Evolutionary conservation across 495 filamentous ascomycete species (phyloP).

Genomic region (Pyrenula massariospora): DNA sequence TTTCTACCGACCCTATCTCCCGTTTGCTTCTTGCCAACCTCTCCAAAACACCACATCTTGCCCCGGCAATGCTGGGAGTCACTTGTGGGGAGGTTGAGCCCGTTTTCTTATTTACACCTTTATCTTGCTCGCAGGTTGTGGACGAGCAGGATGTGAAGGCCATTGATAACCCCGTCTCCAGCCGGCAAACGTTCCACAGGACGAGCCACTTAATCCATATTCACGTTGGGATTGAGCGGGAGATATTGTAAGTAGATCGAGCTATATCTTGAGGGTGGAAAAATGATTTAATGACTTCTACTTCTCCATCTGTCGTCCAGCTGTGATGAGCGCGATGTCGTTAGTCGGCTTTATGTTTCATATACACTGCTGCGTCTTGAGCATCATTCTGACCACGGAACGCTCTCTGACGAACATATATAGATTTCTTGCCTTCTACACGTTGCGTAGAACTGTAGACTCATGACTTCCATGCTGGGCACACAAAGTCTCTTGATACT

Average conservation of each 20-base stretch:
- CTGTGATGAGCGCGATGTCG: too few relatives aligned
- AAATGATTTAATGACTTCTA: background rate
- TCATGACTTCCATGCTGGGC: too few relatives aligned
- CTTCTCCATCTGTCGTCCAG: too few relatives aligned
- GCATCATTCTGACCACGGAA: too few relatives aligned
- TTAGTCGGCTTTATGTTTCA: too few relatives aligned
- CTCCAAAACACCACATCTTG: background rate
- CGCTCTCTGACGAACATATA: too few relatives aligned
- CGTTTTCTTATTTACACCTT: background rate
- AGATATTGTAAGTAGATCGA: background rate
- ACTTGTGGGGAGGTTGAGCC: background rate
- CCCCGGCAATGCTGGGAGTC: too few relatives aligned
- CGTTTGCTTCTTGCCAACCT: background rate
- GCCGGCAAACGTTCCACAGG: background rate
- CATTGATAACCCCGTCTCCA: background rate
- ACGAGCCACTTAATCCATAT: background rate
- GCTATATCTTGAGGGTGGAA: background rate
- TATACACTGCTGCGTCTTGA: too few relatives aligned
- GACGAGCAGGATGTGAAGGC: background rate
- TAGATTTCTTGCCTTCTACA: too few relatives aligned
- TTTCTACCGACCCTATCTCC: background rate
- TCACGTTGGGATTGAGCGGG: background rate
- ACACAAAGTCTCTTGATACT: too few relatives aligned
- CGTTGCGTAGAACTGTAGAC: too few relatives aligned
- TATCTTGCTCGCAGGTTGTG: background rate